Evolutionary conservation across 805 yeast genomes (phyloP).

Genomic region (Candida morakotiae): DNA sequence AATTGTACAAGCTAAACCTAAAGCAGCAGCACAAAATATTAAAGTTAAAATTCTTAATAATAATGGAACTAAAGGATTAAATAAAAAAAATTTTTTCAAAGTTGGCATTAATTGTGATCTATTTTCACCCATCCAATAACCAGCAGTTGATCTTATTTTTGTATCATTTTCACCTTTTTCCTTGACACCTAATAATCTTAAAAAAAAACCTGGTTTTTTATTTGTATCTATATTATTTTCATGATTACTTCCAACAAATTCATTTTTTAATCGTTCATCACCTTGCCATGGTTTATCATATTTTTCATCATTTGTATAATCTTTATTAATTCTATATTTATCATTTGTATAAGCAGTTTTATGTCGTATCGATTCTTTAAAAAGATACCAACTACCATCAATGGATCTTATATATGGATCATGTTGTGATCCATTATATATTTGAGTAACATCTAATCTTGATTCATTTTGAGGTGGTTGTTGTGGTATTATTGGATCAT

Average conservation of each 20-base stretch:
- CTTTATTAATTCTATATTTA: conserved; percentile 19
- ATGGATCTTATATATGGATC: conserved; percentile 35
- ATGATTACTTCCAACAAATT: conserved; percentile 8
- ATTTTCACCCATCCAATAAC: conserved; percentile 65
- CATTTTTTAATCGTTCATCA: conserved; percentile 51
- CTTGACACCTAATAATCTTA: conserved; percentile 4
- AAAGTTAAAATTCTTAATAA: conserved; percentile 52
- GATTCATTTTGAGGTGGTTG: neutral
- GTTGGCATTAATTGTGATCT: conserved; percentile 63
- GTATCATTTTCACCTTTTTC: conserved; percentile 24
- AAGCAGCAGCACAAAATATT: conserved; percentile 58
- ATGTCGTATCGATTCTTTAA: conserved; percentile 43
- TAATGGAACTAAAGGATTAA: conserved; percentile 79
- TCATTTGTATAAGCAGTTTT: conserved; percentile 37
- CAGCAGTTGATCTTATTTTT: conserved; percentile 52
- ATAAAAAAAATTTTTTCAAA: conserved; percentile 54
- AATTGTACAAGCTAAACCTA: conserved; percentile 67
- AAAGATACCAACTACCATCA: conserved; percentile 49
- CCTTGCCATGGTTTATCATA: conserved; percentile 64
- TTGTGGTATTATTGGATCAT: conserved; percentile 5
- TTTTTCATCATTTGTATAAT: conserved; percentile 35
- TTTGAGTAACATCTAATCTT: neutral
- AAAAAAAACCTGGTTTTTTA: conserved; percentile 5
- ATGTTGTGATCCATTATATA: conserved; percentile 11
- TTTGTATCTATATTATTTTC: neutral